Evolutionary conservation across 1,139 yeast species (phyloP).

Genomic region (Saccharomyces uvarum): DNA sequence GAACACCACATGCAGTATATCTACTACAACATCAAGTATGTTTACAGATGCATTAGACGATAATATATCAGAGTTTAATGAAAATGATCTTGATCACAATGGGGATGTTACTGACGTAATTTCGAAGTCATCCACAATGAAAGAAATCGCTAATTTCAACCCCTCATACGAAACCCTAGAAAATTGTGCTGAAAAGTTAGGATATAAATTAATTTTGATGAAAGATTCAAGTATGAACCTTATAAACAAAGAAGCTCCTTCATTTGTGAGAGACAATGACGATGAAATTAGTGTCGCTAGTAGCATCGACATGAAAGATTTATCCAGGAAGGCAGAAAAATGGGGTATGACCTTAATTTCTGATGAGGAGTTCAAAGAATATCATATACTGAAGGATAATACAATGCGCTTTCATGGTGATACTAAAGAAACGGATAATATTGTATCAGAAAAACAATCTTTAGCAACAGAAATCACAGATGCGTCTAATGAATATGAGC

Average conservation of each 20-base stretch:
- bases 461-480: neutral
- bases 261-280: neutral
- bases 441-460: neutral
- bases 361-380: conserved; percentile 5
- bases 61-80: neutral
- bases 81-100: neutral
- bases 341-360: conserved; percentile 20
- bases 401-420: neutral
- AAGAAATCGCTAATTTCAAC: conserved; percentile 2
- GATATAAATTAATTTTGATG: conserved; percentile 22
- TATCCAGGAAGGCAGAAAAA: neutral
- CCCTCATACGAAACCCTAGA: conserved; percentile 18
- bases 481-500: neutral
- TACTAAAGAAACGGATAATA: neutral
- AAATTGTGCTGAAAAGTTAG: conserved; percentile 21
- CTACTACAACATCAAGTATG: conserved; percentile 5
- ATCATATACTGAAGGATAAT: neutral
- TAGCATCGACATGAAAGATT: neutral
- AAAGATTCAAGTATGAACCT: neutral
- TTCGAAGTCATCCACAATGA: conserved; percentile 22
- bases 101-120: conserved; percentile 2
- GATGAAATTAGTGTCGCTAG: neutral
- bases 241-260: neutral
- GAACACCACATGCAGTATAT: neutral
- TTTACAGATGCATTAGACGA: conserved; percentile 28